Percentiles rank a stretch among this genome's conserved stretches.
Evolutionary conservation across 2,329 filamentous ascomycete genomes (phyloP).

Genomic region (Scytalidium lignicola): DNA sequence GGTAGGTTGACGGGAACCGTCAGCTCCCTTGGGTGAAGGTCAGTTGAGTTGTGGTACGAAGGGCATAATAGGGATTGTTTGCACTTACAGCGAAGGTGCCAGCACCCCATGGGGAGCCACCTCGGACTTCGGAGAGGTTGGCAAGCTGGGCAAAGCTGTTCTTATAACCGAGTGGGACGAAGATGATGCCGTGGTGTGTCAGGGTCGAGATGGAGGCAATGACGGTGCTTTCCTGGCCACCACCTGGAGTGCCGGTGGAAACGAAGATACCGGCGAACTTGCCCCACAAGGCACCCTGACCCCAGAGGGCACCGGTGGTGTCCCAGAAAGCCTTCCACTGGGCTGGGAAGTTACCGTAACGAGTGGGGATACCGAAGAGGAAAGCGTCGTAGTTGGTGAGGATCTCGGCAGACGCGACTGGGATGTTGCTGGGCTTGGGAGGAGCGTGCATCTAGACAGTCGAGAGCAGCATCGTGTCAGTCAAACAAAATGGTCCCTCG

Average conservation of each 20-base stretch:
- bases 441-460: slow-evolving; percentile 70
- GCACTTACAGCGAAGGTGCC: slow-evolving; percentile 73
- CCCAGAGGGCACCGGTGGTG: slow-evolving; percentile 72
- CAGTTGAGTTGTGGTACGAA: slow-evolving; percentile 3
- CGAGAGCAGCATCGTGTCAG: no score
- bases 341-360: slow-evolving; percentile 94
- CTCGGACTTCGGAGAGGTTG: slow-evolving; percentile 74
- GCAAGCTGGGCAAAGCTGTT: slow-evolving; percentile 66
- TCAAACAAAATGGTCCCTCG: no score
- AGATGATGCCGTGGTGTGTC: slow-evolving; percentile 90
- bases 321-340: slow-evolving; percentile 94
- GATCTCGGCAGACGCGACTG: slow-evolving; percentile 50
- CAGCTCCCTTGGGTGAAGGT: slow-evolving; percentile 39
- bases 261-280: slow-evolving; percentile 92
- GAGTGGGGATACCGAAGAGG: slow-evolving; percentile 90
- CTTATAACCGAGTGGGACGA: slow-evolving; percentile 91
- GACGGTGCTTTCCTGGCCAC: slow-evolving; percentile 88
- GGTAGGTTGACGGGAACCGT: slow-evolving; percentile 80
- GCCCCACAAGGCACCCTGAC: slow-evolving; percentile 68
- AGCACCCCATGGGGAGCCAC: slow-evolving; percentile 87
- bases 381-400: slow-evolving; percentile 80
- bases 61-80: not conserved
- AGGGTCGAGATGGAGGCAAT: slow-evolving; percentile 79
- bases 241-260: slow-evolving; percentile 76
- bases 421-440: slow-evolving; percentile 60